phyloP scores from a whole-genome alignment of 2,329 filamentous ascomycete genomes.

The Fusarium tuaranense region DNA sequence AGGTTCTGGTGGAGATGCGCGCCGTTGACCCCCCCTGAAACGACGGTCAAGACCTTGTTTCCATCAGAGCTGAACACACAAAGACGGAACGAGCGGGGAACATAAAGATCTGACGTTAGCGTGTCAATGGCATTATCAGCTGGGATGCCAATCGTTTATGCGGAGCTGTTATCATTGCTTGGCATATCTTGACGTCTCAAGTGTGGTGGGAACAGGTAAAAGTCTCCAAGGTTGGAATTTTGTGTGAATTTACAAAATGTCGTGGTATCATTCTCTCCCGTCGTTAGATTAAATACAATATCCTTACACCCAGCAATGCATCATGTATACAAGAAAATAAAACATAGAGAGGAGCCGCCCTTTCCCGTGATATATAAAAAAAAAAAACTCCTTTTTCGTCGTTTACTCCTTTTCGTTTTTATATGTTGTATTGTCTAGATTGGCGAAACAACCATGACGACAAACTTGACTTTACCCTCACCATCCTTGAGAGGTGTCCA shows the following conservation, averaged over 20 bases:
- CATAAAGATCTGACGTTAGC: not conserved
- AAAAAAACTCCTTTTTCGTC: not conserved
- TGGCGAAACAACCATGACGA: slow-evolving; percentile 39
- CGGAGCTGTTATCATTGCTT: not conserved
- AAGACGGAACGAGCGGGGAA: not conserved
- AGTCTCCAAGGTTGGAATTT: not conserved
- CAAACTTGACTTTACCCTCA: slow-evolving; percentile 42
- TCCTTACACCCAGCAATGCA: slow-evolving; percentile 19
- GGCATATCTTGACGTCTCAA: not conserved
- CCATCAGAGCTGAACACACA: not conserved
- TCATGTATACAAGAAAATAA: slow-evolving; percentile 3
- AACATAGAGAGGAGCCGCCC: not conserved
- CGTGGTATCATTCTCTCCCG: slow-evolving; percentile 36
- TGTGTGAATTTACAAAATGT: slow-evolving; percentile 15
- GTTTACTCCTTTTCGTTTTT: not conserved
- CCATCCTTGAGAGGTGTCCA: slow-evolving; percentile 44
- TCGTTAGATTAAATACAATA: slow-evolving; percentile 34
- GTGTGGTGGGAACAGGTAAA: not conserved
- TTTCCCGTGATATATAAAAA: not conserved
- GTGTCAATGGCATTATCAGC: not conserved
- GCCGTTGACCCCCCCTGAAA: slow-evolving; percentile 3
- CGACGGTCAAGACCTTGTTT: not conserved
- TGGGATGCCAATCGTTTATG: not conserved
- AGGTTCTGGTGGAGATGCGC: not conserved
- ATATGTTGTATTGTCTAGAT: slow-evolving; percentile 4